Conservation (phyloP, 2,329 filamentous ascomycete genomes). For the Colletotrichum sp. region DNA sequence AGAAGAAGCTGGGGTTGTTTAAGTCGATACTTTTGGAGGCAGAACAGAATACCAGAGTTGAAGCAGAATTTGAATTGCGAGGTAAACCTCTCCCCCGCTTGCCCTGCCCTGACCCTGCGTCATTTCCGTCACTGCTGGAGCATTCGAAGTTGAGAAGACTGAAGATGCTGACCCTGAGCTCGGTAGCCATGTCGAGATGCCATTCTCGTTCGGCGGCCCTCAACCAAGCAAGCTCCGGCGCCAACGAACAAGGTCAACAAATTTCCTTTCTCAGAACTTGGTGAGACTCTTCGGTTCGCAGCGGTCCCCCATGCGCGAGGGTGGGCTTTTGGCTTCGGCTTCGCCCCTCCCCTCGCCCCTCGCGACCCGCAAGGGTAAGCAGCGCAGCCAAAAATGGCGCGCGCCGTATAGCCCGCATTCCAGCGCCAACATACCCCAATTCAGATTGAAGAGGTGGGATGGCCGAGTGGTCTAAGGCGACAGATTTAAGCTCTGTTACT, state of each 20-base stretch:
- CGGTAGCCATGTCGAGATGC: background rate
- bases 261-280: background rate
- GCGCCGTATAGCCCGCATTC: background rate
- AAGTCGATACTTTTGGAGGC: background rate
- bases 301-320: background rate
- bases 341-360: background rate
- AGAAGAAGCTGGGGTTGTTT: slow-evolving; percentile 41
- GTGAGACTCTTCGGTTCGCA: background rate
- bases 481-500: slow-evolving; percentile 22
- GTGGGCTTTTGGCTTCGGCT: background rate
- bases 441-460: background rate
- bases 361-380: background rate
- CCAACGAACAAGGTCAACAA: background rate
- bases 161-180: background rate
- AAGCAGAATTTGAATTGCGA: background rate
- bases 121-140: background rate
- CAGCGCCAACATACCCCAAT: background rate
- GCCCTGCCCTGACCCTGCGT: background rate
- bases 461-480: slow-evolving; percentile 22
- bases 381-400: background rate
- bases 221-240: background rate
- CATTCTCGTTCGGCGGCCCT: background rate
- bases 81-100: background rate
- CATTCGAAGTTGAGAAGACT: background rate
- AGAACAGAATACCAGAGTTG: background rate